Evolutionary conservation across 2,329 filamentous ascomycete genomes (phyloP).

Genomic region (Neurospora sp.): DNA sequence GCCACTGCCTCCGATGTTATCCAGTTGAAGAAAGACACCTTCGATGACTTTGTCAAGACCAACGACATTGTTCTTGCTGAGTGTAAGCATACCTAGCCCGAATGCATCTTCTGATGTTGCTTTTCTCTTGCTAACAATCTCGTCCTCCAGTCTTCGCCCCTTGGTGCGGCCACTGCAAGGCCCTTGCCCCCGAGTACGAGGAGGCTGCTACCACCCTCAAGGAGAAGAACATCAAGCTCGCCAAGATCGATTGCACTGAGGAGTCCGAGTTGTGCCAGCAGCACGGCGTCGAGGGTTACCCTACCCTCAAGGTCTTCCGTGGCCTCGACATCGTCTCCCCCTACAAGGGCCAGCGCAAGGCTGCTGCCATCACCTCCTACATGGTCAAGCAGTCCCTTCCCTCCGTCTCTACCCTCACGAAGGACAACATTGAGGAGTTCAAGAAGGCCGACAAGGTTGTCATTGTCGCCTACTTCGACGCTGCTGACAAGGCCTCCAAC

Average conservation of each 20-base stretch:
- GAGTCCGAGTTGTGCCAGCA: conserved; percentile 84
- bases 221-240: conserved; percentile 77
- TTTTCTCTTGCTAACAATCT: background rate
- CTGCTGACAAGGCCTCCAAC: conserved; percentile 74
- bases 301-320: conserved; percentile 98
- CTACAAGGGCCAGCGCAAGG: conserved; percentile 85
- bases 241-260: conserved; percentile 91
- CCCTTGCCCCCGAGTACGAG: conserved; percentile 86
- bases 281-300: conserved; percentile 93
- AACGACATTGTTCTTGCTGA: conserved; percentile 89
- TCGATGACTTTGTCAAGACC: conserved; percentile 73
- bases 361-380: conserved; percentile 67
- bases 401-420: conserved; percentile 72
- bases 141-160: conserved; percentile 68
- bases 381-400: conserved; percentile 98
- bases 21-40: conserved; percentile 76
- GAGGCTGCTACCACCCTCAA: conserved; percentile 74
- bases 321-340: conserved; percentile 70
- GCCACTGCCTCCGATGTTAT: conserved; percentile 71
- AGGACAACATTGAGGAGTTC: conserved; percentile 85
- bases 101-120: background rate
- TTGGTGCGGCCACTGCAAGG: conserved; percentile 98
- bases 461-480: conserved; percentile 75
- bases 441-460: conserved; percentile 98
- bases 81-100: conserved; percentile 48